Evolutionary conservation across 345 rosid species (phyloP), one percentile per base, ranked within the genome.

Genomic region (Lepidium didymum): DNA sequence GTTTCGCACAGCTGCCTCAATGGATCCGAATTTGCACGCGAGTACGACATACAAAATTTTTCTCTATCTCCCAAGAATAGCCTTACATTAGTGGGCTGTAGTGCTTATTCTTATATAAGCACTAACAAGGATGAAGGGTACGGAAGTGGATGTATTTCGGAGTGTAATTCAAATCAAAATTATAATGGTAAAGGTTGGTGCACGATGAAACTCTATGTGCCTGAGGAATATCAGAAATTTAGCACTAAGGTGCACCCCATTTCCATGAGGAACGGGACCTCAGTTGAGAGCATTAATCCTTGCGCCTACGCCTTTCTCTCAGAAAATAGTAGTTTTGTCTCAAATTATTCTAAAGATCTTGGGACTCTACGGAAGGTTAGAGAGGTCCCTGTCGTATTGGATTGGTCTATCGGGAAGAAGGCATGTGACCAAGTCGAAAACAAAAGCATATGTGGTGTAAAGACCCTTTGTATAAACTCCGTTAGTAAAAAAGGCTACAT

Each of bases 181-280:
- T 79, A 78, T 58, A 9, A 55, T n/a, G 80, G 80, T 1, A 33
- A 38, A 2, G 78, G 83, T 5, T 82, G 82, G 19, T 82, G 86
- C 25, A 41, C 7, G 6, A 41, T 70, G 77, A 19, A 64, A 76
- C 45, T 64, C 81, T 0, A 9, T 31, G 13, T 1, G 8, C 56
- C 56, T n/a, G 6, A 7, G 56, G 18, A 5, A 25, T 6, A 16
- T 0, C 1, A 1, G 7, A n/a, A 8, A 3, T 12, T 35, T 3
- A 10, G 1, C 0, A 21, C 58, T 0, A 1, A 5, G 0, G 2
- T 0, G n/a, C 69, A 79, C 43, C 27, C 14, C 16, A 0, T 7
- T 2, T n/a, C n/a, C n/a, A n/a, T n/a, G n/a, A n/a, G n/a, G n/a
- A 50, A 68, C 21, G 5, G 0, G 3, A 40, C 4, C 47, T 74